A percentile compares a stretch with the other conserved stretches of the same genome.
Conservation (phyloP, 1,284 basidiomycete genomes). For the Tetrapyrgos nigripes region DNA sequence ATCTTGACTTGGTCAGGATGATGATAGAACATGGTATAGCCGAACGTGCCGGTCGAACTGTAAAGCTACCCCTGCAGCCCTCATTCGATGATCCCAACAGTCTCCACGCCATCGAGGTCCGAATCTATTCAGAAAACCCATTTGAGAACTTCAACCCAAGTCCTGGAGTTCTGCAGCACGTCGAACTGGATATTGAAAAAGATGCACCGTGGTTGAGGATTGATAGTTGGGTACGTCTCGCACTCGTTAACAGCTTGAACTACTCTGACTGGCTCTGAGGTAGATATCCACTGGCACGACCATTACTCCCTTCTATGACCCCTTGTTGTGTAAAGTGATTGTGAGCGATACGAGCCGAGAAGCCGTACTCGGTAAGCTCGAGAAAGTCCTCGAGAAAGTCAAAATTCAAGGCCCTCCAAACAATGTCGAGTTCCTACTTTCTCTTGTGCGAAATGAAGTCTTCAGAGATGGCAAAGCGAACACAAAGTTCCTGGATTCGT, state of each 20-base stretch:
- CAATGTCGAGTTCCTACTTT: constrained; percentile 58
- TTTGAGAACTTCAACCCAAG: constrained; percentile 62
- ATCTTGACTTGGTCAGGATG: constrained; percentile 69
- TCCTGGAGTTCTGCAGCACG: constrained; percentile 67
- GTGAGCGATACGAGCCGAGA: constrained; percentile 48
- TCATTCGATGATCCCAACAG: constrained; percentile 5
- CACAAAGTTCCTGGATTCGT: constrained; percentile 61
- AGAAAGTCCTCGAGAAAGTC: constrained; percentile 39
- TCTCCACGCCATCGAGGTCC: constrained; percentile 64
- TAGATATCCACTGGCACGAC: constrained; percentile 59
- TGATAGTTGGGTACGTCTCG: constrained; percentile 56
- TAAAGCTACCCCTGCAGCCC: constrained; percentile 20
- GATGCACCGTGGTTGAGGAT: constrained; percentile 54
- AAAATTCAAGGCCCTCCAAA: constrained; percentile 59
- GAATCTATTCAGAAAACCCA: constrained; percentile 74
- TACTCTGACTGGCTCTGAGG: neutral
- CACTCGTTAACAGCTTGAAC: neutral
- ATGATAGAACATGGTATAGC: constrained; percentile 66
- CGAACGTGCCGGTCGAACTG: constrained; percentile 30
- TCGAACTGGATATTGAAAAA: constrained; percentile 43
- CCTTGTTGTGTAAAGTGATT: constrained; percentile 62
- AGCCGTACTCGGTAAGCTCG: constrained; percentile 48
- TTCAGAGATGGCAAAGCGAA: constrained; percentile 58
- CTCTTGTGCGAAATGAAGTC: constrained; percentile 45
- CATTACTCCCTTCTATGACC: constrained; percentile 64